These are phyloP conservation scores for Leonotis leonurus DNA, from an alignment of 257 asterid species.

Conservation along the genomic window DNA sequence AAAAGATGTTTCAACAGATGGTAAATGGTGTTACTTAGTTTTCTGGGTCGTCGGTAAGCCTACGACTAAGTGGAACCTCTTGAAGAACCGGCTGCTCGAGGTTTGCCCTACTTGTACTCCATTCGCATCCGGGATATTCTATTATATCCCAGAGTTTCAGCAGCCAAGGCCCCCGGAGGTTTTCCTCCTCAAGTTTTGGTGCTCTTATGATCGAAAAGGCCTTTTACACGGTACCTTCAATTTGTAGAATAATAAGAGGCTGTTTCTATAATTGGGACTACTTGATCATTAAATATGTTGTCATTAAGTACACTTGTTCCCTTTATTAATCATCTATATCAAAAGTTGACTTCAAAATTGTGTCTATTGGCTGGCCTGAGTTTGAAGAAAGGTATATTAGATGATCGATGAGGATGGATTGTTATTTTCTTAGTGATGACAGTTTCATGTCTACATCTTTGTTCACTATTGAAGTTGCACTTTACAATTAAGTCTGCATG, in stretches of 20 bases:
- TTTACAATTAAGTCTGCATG: not conserved
- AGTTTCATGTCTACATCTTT: no score
- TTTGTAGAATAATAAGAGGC: not conserved
- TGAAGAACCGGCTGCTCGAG: slow-evolving; percentile 55
- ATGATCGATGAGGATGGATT: not conserved
- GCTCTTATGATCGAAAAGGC: slow-evolving; percentile 54
- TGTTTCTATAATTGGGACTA: not conserved
- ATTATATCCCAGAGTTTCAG: slow-evolving; percentile 56
- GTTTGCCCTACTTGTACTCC: slow-evolving; percentile 71
- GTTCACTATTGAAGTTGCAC: no score
- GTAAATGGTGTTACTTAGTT: slow-evolving; percentile 78
- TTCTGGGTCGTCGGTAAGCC: slow-evolving; percentile 65
- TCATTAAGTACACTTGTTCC: not conserved
- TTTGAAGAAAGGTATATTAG: not conserved
- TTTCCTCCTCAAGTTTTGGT: slow-evolving; percentile 64
- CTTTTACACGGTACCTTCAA: slow-evolving; percentile 56
- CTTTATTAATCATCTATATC: not conserved
- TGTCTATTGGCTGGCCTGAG: slow-evolving; percentile 10
- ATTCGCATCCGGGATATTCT: slow-evolving; percentile 49
- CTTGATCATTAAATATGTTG: slow-evolving; percentile 6
- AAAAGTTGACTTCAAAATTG: slow-evolving; percentile 23
- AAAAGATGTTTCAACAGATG: slow-evolving; percentile 72
- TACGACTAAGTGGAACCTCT: slow-evolving; percentile 43
- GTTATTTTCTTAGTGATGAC: no score
- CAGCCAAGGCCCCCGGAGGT: slow-evolving; percentile 40